Base-by-base conservation (phyloP, 1,284 basidiomycete species). In the Agroathelia rolfsii region DNA sequence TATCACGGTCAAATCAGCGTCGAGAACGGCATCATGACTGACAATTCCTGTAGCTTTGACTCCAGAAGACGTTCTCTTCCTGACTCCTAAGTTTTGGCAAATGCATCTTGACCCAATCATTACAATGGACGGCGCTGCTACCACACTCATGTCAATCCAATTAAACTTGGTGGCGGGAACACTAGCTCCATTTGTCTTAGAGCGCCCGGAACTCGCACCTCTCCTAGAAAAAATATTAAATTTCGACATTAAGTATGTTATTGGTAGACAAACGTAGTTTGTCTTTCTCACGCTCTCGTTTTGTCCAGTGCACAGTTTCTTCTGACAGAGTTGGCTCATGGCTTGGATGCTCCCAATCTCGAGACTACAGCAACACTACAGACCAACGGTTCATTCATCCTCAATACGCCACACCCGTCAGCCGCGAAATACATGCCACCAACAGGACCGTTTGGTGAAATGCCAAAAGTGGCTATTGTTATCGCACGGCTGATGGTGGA, bases 381-480 rank as follows among this genome's bases (percentile, higher is more conserved):
- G 0, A 41, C 49, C 1, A 42, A 46, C 13, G 62, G 60, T 7
- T 44, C 45, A 5, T 64, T 64, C 37, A 31, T 49, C 6, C 39
- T 66, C 3, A 41, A 61, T 38, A 58, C 62, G 7, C 62, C 62
- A 6, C 41, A 44, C 16, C 40, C 48, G 4, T 26, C 41, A 6
- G 57, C 60, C 4, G 51, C 57, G 4, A 66, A 65, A 62, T 64
- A 37, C 40, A 67, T 67, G 64, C 62, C 64, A 2, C 61, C 63
- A 2, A 62, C 61, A 2, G 41, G 47, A 3, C 61, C 63, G 13
- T 46, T 45, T 9, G 22, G 17, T 15, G 59, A 51, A 3, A 30
- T 38, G 3, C 46, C 53, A 9, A 39, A 36, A 6, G 34, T 52
- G 15, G 51, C 46, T 3, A 32, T 55, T 22, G 48, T 55, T 6